Conservation (phyloP, 2,329 filamentous ascomycete species). For the Fusarium sarcochroum region DNA sequence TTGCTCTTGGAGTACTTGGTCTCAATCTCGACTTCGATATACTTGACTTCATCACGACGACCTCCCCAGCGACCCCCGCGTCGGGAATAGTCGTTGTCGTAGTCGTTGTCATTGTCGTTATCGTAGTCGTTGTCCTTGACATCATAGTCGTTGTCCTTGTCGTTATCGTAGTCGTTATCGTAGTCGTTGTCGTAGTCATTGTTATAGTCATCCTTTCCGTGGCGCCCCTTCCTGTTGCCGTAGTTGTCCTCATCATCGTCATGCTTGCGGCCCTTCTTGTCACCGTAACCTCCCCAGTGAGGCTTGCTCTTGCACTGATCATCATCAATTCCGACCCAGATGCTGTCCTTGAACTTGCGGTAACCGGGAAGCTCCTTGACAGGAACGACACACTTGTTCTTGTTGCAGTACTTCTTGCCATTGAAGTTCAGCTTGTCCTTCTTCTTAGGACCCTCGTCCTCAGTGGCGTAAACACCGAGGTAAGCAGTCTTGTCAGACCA, state of each 20-base stretch:
- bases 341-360: slow-evolving; percentile 24
- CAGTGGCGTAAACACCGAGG: slow-evolving; percentile 34
- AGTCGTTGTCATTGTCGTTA: not conserved
- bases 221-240: too few relatives aligned
- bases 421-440: slow-evolving; percentile 38
- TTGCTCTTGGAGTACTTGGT: slow-evolving; percentile 28
- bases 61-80: not conserved
- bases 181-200: not conserved
- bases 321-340: slow-evolving; percentile 38
- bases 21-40: slow-evolving; percentile 26
- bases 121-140: not conserved
- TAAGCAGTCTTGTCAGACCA: slow-evolving; percentile 31
- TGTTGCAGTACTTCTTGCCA: slow-evolving; percentile 27
- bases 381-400: slow-evolving; percentile 38
- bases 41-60: slow-evolving; percentile 15
- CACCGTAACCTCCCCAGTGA: slow-evolving; percentile 1
- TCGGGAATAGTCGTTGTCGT: not conserved
- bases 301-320: slow-evolving; percentile 30
- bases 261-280: not conserved
- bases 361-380: slow-evolving; percentile 35
- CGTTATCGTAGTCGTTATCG: not conserved
- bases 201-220: not conserved
- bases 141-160: not conserved
- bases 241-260: not conserved
- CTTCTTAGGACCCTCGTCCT: slow-evolving; percentile 12